phyloP scores from a whole-genome alignment of 23 red algal genomes.

The Gracilariopsis chorda region DNA sequence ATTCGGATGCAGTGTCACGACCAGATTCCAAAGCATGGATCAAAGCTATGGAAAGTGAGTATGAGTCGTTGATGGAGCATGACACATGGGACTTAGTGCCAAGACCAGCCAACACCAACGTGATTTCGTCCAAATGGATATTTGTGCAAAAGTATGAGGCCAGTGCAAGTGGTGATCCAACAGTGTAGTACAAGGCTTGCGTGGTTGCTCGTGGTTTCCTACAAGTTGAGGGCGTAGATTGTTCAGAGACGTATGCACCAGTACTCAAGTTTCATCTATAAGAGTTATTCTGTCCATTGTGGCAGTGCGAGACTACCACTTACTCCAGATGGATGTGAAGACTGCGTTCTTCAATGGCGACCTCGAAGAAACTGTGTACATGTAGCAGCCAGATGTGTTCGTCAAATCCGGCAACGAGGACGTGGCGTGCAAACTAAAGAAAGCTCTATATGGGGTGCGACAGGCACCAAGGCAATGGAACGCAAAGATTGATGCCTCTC shows the following conservation, averaged over 20 bases:
- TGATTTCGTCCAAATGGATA: neutral
- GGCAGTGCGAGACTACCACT: neutral
- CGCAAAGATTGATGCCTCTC: neutral
- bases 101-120: neutral
- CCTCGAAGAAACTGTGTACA: constrained; percentile 32
- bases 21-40: neutral
- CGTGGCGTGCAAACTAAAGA: constrained; percentile 17
- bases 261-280: constrained; percentile 20
- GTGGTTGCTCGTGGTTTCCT: neutral
- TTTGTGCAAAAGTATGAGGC: constrained; percentile 1
- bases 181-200: constrained; percentile 18
- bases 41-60: constrained; percentile 11
- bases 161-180: neutral
- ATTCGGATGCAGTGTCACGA: neutral
- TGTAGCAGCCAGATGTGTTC: constrained; percentile 10
- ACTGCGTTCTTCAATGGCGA: constrained; percentile 32
- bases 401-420: neutral
- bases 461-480: neutral
- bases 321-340: constrained; percentile 1
- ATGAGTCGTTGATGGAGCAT: constrained; percentile 6
- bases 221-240: constrained; percentile 22
- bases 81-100: constrained; percentile 38
- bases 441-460: neutral
- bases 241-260: neutral
- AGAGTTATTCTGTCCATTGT: neutral